Conservation (phyloP, 352 stramenopile genomes). For the Achlya hypogyna region DNA sequence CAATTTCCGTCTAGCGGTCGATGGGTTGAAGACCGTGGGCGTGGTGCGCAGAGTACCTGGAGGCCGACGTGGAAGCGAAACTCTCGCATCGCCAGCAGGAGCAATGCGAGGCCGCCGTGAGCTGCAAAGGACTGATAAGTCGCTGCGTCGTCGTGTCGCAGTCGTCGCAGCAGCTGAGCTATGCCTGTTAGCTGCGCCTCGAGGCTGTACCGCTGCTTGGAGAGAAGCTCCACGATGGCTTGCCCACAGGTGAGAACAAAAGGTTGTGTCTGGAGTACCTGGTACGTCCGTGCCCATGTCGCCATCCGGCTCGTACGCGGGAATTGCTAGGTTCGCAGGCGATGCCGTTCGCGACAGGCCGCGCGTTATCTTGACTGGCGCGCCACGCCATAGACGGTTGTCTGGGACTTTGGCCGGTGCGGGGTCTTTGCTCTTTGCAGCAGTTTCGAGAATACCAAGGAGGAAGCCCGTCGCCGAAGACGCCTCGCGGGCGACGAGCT, state of each 20-base stretch:
- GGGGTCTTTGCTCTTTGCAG: not conserved
- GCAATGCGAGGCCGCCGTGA: not conserved
- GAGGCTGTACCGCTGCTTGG: not conserved
- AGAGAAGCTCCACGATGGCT: constrained; percentile 7
- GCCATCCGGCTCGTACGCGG: not conserved
- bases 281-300: not conserved
- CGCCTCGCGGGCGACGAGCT: not conserved
- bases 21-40: not conserved
- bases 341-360: not conserved
- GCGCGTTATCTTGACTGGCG: not conserved
- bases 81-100: constrained; percentile 6
- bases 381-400: not conserved
- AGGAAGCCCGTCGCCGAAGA: not conserved
- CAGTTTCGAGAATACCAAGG: not conserved
- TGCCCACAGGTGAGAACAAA: not conserved
- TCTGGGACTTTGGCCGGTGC: not conserved
- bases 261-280: not conserved
- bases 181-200: constrained; percentile 2
- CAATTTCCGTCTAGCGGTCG: constrained; percentile 8
- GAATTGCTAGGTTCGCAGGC: not conserved
- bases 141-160: constrained; percentile 5
- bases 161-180: not conserved
- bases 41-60: not conserved
- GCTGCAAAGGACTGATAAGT: not conserved
- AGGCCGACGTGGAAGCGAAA: constrained; percentile 14